Evolutionary conservation across 169 alveolate species (phyloP).

Genomic region (Plasmodium adleri): DNA sequence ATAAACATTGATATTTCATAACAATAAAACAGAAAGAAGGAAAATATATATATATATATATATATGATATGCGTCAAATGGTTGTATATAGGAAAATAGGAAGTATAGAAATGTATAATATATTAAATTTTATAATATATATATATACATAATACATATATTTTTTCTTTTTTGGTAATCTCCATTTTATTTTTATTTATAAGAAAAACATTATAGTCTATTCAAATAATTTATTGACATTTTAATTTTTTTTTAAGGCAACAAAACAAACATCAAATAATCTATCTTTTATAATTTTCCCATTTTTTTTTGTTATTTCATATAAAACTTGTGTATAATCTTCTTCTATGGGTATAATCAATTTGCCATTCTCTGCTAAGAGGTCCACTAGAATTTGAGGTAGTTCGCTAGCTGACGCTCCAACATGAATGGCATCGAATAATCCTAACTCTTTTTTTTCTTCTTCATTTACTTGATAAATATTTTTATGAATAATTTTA

Average conservation of each 20-base stretch:
- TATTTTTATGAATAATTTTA: constrained; percentile 74
- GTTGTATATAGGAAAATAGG: too few species aligned
- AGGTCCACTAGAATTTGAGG: constrained; percentile 63
- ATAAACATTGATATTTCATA: neutral
- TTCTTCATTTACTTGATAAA: constrained; percentile 66
- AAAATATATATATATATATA: too few species aligned
- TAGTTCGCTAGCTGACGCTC: constrained; percentile 79
- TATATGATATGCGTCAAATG: too few species aligned
- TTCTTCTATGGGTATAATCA: constrained; percentile 69
- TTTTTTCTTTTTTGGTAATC: too few species aligned
- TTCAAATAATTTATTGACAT: too few species aligned
- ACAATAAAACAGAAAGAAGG: neutral
- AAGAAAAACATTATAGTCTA: too few species aligned
- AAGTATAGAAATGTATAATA: too few species aligned
- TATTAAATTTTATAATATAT: neutral
- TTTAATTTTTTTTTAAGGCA: constrained; percentile 52
- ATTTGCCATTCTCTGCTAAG: constrained; percentile 65
- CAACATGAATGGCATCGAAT: constrained; percentile 77
- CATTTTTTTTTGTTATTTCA: constrained; percentile 68
- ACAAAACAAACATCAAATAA: constrained; percentile 76
- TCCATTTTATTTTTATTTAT: neutral
- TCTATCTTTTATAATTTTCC: constrained; percentile 71
- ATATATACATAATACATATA: too few species aligned
- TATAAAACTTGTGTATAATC: constrained; percentile 71
- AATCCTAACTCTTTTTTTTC: constrained; percentile 63